Base-by-base conservation (phyloP, 2,329 filamentous ascomycete species). In the Trichocomaceae sp. region DNA sequence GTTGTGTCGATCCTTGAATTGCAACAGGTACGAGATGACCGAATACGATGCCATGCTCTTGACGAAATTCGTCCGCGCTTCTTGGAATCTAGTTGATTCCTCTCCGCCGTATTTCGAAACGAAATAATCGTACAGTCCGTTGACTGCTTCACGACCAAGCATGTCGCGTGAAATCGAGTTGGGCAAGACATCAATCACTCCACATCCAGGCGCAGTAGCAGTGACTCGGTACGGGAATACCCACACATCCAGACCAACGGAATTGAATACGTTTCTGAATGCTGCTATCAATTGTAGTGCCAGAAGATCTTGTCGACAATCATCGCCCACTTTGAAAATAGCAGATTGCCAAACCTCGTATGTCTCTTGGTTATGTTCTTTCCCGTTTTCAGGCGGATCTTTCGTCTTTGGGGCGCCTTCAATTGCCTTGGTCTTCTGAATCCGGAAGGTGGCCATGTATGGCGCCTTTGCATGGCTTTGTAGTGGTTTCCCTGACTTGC, bases 11-110 rank as follows among this genome's bases (percentile, higher is more conserved):
- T 99, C 93, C 73, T 99, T 99, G 84, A 99, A 97, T 67, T 99
- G 95, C 37, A 99, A 77, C 13, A 99, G 79, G 75, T 95, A 99
- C 0, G 90, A 95, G 61, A 99, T 97, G 65, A 99, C 86, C 17
- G 88, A 95, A 77, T 99, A 99, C 12, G 93, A 95, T 0, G 95
- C 93, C 93, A 99, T 97, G 68, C 87, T 93, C 77, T 99, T 99
- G 73, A 99, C 91, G 69, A 99, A 99, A 73, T 97, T 97, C 75
- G 83, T 91, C 59, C 93, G 86, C 10, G 93, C 93, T 70, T 92
- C 87, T 72, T 99, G 95, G 79, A 96, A 99, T 39, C 86, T 85
- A 49, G 96, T 86, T 1, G 89, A 95, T 70, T 97, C 90, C 72
- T 97, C 92, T 64, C 93, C 93, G 61, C 93, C 93, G 69, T 99